Evolutionary conservation across 225 moss, liverwort and hornwort genomes (phyloP).

Genomic region (Marchantia paleacea): DNA sequence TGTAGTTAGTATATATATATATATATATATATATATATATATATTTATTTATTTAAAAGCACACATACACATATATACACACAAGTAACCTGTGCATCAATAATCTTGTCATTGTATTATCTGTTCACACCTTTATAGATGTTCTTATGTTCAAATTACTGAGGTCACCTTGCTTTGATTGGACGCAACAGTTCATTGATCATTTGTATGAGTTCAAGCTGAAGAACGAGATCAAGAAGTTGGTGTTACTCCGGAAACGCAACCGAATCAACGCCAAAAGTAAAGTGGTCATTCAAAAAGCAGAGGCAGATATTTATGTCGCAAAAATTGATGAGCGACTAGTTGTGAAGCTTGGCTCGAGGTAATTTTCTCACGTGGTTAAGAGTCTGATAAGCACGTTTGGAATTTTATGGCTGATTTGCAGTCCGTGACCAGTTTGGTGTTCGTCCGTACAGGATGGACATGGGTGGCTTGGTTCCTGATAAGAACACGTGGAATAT

Average conservation of each 20-base stretch:
- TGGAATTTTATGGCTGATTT: background rate
- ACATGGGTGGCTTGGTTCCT: constrained; percentile 63
- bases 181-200: constrained; percentile 41
- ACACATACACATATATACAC: no score
- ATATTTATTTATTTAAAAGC: no score
- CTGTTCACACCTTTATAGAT: no score
- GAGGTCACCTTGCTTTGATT: background rate
- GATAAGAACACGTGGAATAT: constrained; percentile 49
- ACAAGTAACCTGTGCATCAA: no score
- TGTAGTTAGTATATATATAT: no score
- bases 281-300: constrained; percentile 36
- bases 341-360: constrained; percentile 43
- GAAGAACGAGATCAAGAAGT: constrained; percentile 31
- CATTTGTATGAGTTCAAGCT: constrained; percentile 43
- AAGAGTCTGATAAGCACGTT: background rate
- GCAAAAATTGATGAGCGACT: constrained; percentile 46
- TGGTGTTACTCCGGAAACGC: constrained; percentile 43
- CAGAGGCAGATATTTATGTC: constrained; percentile 46
- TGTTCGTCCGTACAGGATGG: constrained; percentile 45
- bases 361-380: constrained; percentile 21
- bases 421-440: background rate
- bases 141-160: background rate
- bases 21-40: no score
- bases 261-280: constrained; percentile 42
- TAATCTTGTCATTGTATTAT: no score